Evolutionary conservation across 768 basidiomycete species (phyloP), one percentile per base, ranked within the genome.

Genomic region (Leccinum broughii): DNA sequence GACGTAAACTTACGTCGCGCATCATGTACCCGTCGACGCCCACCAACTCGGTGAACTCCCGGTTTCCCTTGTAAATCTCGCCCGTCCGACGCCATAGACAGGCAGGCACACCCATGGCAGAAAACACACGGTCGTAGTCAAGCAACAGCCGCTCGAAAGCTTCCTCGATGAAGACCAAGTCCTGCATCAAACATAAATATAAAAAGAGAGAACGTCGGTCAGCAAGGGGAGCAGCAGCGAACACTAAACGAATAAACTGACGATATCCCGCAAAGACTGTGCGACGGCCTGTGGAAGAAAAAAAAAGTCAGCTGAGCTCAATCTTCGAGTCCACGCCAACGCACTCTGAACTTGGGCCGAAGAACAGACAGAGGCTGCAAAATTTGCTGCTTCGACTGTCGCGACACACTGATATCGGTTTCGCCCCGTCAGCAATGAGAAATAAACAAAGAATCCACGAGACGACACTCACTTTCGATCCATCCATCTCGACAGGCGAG

Each of bases 51-150:
- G 93, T 88, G 72, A 99, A 98, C 76, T 96, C 95, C 57, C 93
- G 85, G 71, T 99, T 99, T 49, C 90, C 95, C 74, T 98, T 98
- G 81, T 98, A 98, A 63, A 98, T 98, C 77, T 98, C 95, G 35
- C 96, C 96, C 3, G 96, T 99, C 52, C 96, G 80, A 28, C 95
- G 82, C 96, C 96, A 98, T 6, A 98, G 82, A 65, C 96, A 99
- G 0, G 95, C 95, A 0, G 96, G 96, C 4, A 98, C 94, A 35
- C 93, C 95, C 89, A 99, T 98, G 0, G 93, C 94, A 55, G 89
- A 88, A 75, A 93, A 93, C 14, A 92, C 93, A 24, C 95, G 89
- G 72, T 98, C 96, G 64, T 98, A 98, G 70, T 97, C 95, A 22
- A 98, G 85, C 59, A 99, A 80, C 61, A 98, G 81, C 1, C 95